phyloP scores from a whole-genome alignment of 2,329 filamentous ascomycete species.

The Alternaria sp. region DNA sequence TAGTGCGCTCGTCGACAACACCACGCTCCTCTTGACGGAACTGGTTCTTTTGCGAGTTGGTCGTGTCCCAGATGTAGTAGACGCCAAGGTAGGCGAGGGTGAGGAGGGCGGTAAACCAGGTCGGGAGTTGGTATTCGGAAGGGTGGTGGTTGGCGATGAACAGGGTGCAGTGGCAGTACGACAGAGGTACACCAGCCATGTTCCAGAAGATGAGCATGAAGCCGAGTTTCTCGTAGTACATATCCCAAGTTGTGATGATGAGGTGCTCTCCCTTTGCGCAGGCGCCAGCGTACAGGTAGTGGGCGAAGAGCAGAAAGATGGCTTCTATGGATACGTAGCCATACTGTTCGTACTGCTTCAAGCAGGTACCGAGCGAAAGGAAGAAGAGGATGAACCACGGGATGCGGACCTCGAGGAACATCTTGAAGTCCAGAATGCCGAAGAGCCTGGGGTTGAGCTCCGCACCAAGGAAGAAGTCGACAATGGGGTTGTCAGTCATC shows the following conservation, averaged over 20 bases:
- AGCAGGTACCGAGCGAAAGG: constrained; percentile 75
- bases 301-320: constrained; percentile 82
- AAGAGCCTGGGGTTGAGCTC: constrained; percentile 88
- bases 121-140: constrained; percentile 77
- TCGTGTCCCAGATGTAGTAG: constrained; percentile 92
- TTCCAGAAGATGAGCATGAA: constrained; percentile 99
- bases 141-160: constrained; percentile 86
- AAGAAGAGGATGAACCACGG: constrained; percentile 92
- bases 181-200: constrained; percentile 85
- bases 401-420: constrained; percentile 93
- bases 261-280: constrained; percentile 92
- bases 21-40: constrained; percentile 83
- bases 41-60: constrained; percentile 92
- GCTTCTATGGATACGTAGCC: constrained; percentile 89
- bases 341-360: constrained; percentile 82
- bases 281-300: constrained; percentile 90
- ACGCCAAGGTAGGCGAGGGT: constrained; percentile 77
- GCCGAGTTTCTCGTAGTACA: constrained; percentile 96
- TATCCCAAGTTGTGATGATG: constrained; percentile 91
- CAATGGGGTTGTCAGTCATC: constrained; percentile 83
- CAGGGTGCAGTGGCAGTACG: constrained; percentile 92
- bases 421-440: constrained; percentile 85
- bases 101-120: constrained; percentile 67
- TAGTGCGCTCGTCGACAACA: constrained; percentile 69
- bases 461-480: constrained; percentile 91